Evolutionary conservation across 108 stramenopile genomes (phyloP).

Genomic region (Cylindrotheca fusiformis): DNA sequence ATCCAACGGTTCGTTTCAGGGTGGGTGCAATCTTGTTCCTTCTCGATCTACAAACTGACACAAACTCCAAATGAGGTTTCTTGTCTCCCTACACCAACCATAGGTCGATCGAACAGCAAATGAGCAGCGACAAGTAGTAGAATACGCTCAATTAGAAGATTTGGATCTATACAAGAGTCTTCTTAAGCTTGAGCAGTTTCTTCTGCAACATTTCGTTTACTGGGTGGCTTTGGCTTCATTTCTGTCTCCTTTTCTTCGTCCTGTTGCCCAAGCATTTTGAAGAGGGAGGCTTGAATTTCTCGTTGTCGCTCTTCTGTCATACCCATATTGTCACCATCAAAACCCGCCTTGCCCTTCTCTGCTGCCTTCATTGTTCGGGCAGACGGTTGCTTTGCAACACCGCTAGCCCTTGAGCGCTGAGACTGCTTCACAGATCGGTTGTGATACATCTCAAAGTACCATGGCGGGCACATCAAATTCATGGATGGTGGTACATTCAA

Average conservation of each 20-base stretch:
- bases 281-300: slow-evolving; percentile 84
- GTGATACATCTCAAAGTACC: slow-evolving; percentile 65
- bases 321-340: slow-evolving; percentile 73
- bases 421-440: slow-evolving; percentile 27
- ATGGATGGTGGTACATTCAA: slow-evolving; percentile 72
- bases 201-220: slow-evolving; percentile 13
- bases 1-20: too few relatives aligned
- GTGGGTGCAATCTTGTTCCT: too few relatives aligned
- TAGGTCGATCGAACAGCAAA: too few relatives aligned
- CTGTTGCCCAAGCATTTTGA: slow-evolving; percentile 80
- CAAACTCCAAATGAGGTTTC: too few relatives aligned
- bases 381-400: slow-evolving; percentile 5
- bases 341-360: slow-evolving; percentile 29
- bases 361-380: neutral
- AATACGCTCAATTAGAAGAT: too few relatives aligned
- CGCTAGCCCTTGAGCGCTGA: slow-evolving; percentile 1
- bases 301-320: slow-evolving; percentile 84
- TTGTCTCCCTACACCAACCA: too few relatives aligned
- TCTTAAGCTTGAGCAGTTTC: neutral
- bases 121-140: too few relatives aligned
- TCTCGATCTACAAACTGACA: too few relatives aligned
- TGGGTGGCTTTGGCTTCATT: slow-evolving; percentile 6
- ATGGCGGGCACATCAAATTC: slow-evolving; percentile 84
- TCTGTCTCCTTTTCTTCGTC: slow-evolving; percentile 17
- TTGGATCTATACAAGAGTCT: too few relatives aligned